Evolutionary conservation across 441 rosid species (phyloP).

Genomic region (Arabidopsis lyrata): DNA sequence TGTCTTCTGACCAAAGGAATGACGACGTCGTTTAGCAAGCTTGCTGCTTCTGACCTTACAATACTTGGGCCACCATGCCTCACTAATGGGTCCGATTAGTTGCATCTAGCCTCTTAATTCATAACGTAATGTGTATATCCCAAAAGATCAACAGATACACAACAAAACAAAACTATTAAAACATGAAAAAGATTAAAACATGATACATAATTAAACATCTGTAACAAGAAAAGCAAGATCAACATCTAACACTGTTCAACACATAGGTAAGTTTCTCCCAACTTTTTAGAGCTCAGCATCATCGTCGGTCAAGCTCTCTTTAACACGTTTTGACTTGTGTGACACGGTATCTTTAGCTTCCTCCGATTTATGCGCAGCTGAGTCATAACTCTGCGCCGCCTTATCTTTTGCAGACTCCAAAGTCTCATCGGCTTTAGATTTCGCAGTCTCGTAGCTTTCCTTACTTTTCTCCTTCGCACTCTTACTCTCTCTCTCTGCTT

Average conservation of each 20-base stretch:
- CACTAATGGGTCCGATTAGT: neutral
- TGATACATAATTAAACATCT: conserved; percentile 17
- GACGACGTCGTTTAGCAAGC: neutral
- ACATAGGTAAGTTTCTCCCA: neutral
- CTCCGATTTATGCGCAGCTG: conserved; percentile 40
- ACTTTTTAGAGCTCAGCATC: conserved; percentile 38
- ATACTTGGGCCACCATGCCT: neutral
- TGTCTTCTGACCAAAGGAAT: neutral
- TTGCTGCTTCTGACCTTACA: neutral
- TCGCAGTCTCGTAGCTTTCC: conserved; percentile 44
- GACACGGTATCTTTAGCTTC: conserved; percentile 37
- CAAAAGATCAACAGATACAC: conserved; percentile 18
- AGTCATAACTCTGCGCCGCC: conserved; percentile 40
- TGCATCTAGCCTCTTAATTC: neutral
- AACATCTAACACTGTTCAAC: neutral
- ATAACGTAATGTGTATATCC: neutral
- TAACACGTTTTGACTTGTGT: conserved; percentile 32
- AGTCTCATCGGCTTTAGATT: conserved; percentile 48
- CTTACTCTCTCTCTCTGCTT: conserved; percentile 35
- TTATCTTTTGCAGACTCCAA: conserved; percentile 46
- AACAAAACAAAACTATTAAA: conserved; percentile 13
- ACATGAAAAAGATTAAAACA: conserved; percentile 16
- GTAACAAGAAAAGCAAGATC: neutral
- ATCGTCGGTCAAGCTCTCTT: conserved; percentile 27
- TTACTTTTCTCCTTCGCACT: conserved; percentile 33